A percentile compares a stretch with the other conserved stretches of the same genome.
Conservation (phyloP, 2,329 filamentous ascomycete species). For the Pseudocercospora cruenta region DNA sequence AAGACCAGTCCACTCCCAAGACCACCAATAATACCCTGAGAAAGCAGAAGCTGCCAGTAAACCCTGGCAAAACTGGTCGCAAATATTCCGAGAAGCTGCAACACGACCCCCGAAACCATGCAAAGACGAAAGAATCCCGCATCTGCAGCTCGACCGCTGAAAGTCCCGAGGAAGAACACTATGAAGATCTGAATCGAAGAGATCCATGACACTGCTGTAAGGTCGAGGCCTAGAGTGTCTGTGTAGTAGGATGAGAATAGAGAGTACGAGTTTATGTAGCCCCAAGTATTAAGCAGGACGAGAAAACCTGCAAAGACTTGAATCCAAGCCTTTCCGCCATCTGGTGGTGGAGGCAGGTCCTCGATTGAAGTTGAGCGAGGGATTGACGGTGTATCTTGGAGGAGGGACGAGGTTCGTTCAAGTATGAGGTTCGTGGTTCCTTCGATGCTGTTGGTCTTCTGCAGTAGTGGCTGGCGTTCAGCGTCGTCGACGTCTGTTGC, state of each 20-base stretch:
- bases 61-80: neutral
- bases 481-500: neutral
- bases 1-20: conserved; percentile 58
- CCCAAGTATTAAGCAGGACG: conserved; percentile 20
- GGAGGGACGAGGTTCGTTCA: neutral
- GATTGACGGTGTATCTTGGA: neutral
- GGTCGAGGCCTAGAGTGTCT: conserved; percentile 32
- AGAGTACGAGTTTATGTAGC: conserved; percentile 44
- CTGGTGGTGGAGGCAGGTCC: neutral
- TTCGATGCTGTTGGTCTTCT: neutral
- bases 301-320: conserved; percentile 19
- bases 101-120: neutral
- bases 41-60: conserved; percentile 51
- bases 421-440: neutral
- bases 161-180: conserved; percentile 45
- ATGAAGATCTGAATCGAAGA: conserved; percentile 51
- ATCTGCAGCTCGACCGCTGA: conserved; percentile 45
- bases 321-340: conserved; percentile 12
- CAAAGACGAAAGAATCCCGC: conserved; percentile 35
- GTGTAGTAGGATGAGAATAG: conserved; percentile 47
- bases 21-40: conserved; percentile 53
- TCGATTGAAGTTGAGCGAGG: neutral
- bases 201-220: conserved; percentile 53
- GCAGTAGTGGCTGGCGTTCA: neutral
- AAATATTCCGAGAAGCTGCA: conserved; percentile 11